A percentile compares a stretch with the other conserved stretches of the same genome.
These are phyloP conservation scores for Thraustotheca clavata DNA, from an alignment of 352 stramenopile species.

Conservation along the genomic window DNA sequence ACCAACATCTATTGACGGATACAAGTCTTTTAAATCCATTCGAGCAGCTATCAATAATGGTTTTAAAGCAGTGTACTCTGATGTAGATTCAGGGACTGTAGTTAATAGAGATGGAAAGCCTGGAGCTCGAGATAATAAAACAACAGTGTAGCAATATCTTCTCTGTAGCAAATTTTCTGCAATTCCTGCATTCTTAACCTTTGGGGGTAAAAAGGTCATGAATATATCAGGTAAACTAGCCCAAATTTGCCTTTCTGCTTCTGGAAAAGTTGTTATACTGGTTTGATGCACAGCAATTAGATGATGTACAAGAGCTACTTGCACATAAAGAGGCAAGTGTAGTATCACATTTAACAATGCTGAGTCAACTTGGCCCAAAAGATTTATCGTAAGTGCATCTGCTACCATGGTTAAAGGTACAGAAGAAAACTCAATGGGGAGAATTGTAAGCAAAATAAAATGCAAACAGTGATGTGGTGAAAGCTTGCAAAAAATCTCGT, in stretches of 20 bases:
- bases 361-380: constrained; percentile 29
- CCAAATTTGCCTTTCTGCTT: constrained; percentile 31
- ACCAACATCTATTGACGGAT: neutral
- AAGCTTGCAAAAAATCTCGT: constrained; percentile 29
- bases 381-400: constrained; percentile 37
- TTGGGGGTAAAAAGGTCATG: constrained; percentile 26
- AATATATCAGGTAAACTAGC: constrained; percentile 34
- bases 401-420: constrained; percentile 25
- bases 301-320: constrained; percentile 31
- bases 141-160: constrained; percentile 35
- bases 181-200: neutral
- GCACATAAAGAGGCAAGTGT: constrained; percentile 35
- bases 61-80: neutral
- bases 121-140: constrained; percentile 35
- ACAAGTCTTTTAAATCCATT: constrained; percentile 16
- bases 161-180: neutral
- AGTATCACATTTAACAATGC: constrained; percentile 31
- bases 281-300: constrained; percentile 26
- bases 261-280: constrained; percentile 24
- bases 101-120: constrained; percentile 29
- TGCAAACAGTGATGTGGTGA: constrained; percentile 28
- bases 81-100: neutral
- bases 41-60: constrained; percentile 8
- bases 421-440: constrained; percentile 35
- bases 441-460: constrained; percentile 29